These are phyloP conservation scores for Ophiostoma sp. DNA, from an alignment of 2,329 filamentous ascomycete species.

Conservation along the genomic window DNA sequence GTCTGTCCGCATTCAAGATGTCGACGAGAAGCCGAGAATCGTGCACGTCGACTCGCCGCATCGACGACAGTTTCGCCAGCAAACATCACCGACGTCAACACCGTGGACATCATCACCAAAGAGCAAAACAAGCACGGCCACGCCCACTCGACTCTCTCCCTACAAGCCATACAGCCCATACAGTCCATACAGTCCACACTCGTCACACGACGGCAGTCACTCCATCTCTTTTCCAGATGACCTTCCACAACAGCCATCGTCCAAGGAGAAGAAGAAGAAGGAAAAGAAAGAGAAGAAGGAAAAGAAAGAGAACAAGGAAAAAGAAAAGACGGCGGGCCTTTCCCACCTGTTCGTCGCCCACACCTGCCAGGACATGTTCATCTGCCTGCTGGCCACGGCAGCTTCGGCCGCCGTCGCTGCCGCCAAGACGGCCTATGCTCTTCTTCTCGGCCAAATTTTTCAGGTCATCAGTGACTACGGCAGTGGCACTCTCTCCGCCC, in stretches of 20 bases:
- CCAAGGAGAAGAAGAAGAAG: neutral
- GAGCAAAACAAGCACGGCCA: neutral
- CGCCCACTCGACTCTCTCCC: neutral
- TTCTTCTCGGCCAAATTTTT: conserved; percentile 75
- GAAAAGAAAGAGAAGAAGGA: neutral
- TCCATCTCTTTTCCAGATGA: neutral
- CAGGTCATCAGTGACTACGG: conserved; percentile 68
- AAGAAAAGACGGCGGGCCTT: conserved; percentile 29
- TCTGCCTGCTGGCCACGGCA: conserved; percentile 56
- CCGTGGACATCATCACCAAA: neutral
- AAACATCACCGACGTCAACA: neutral
- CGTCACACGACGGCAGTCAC: neutral
- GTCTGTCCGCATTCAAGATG: conserved; percentile 18
- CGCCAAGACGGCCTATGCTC: conserved; percentile 63
- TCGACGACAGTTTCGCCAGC: neutral
- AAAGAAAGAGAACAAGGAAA: neutral
- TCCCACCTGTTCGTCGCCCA: conserved; percentile 69
- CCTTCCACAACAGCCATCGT: too few relatives aligned
- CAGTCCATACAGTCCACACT: neutral
- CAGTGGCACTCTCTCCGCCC: conserved; percentile 38
- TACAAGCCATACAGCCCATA: neutral
- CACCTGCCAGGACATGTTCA: conserved; percentile 56
- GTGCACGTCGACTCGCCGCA: conserved; percentile 14
- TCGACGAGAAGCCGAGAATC: conserved; percentile 21
- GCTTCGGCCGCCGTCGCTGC: conserved; percentile 61